These are phyloP conservation scores for Fusarium chuoi DNA, from an alignment of 2,329 filamentous ascomycete species.

Conservation along the genomic window DNA sequence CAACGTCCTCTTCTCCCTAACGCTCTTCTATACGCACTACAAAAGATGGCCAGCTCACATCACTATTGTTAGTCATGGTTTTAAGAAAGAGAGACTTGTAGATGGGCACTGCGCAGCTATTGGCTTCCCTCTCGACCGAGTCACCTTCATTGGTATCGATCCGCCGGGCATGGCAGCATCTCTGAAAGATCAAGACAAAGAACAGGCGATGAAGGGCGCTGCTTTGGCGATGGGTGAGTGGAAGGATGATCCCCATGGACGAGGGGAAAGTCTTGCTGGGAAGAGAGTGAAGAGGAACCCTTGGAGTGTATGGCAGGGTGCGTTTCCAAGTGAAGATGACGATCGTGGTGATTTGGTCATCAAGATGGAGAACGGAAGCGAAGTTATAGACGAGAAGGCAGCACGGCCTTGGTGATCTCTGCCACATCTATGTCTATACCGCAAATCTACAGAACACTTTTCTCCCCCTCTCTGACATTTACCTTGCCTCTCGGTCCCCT, in stretches of 20 bases:
- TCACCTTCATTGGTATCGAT: conserved; percentile 71
- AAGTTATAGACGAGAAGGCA: conserved; percentile 53
- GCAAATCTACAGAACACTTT: conserved; percentile 38
- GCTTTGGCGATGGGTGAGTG: conserved; percentile 59
- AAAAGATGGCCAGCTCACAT: conserved; percentile 65
- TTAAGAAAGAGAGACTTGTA: conserved; percentile 72
- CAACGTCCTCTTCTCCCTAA: conserved; percentile 81
- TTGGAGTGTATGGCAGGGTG: conserved; percentile 56
- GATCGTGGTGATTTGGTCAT: conserved; percentile 53
- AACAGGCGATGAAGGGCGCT: conserved; percentile 55
- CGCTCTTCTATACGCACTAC: conserved; percentile 56
- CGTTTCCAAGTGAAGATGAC: conserved; percentile 55
- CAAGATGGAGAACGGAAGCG: conserved; percentile 47
- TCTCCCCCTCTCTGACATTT: conserved; percentile 46
- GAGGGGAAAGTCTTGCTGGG: conserved; percentile 54
- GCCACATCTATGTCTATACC: neutral
- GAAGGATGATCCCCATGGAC: conserved; percentile 63
- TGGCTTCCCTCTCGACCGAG: conserved; percentile 58
- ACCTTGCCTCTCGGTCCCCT: conserved; percentile 41
- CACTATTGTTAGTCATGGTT: conserved; percentile 75
- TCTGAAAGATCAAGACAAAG: conserved; percentile 46
- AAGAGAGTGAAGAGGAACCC: conserved; percentile 63
- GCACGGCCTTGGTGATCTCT: conserved; percentile 53
- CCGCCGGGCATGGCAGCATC: conserved; percentile 60
- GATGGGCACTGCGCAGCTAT: conserved; percentile 72